phyloP scores from a whole-genome alignment of 2,329 filamentous ascomycete species.

The Colletotrichum orchidophilum region DNA sequence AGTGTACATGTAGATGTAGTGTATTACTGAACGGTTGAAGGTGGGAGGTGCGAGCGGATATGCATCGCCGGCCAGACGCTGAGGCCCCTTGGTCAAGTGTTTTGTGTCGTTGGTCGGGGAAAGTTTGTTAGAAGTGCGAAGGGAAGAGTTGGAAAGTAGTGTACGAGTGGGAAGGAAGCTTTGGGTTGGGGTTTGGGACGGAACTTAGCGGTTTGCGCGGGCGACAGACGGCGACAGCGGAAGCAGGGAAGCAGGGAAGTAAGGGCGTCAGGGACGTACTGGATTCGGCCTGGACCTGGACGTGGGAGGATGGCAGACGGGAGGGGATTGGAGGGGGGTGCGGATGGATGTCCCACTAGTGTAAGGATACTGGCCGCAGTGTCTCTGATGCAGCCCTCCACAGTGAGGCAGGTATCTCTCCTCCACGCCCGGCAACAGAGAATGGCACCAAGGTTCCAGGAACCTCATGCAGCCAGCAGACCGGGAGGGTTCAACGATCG shows the following conservation, averaged over 20 bases:
- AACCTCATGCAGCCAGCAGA: neutral
- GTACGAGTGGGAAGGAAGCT: neutral
- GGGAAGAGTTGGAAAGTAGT: neutral
- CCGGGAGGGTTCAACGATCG: constrained; percentile 23
- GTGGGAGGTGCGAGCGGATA: constrained; percentile 23
- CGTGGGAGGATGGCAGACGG: neutral
- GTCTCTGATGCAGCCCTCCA: neutral
- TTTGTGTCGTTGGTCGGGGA: constrained; percentile 24
- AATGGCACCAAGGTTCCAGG: neutral
- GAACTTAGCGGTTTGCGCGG: constrained; percentile 7
- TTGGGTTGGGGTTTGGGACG: constrained; percentile 24
- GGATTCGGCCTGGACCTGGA: neutral
- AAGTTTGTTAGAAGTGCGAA: constrained; percentile 22
- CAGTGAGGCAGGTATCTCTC: neutral
- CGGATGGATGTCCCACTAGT: neutral
- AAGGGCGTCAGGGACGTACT: constrained; percentile 1
- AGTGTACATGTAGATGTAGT: neutral
- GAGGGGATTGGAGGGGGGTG: neutral
- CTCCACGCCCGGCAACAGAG: neutral
- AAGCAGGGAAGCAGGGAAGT: neutral
- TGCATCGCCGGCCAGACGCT: constrained; percentile 27
- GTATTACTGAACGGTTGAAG: neutral
- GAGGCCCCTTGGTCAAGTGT: constrained; percentile 28
- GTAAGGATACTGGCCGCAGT: neutral
- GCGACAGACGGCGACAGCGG: constrained; percentile 1